Base-by-base conservation (phyloP, 2,329 filamentous ascomycete species). In the Pestalotiopsis sp. region DNA sequence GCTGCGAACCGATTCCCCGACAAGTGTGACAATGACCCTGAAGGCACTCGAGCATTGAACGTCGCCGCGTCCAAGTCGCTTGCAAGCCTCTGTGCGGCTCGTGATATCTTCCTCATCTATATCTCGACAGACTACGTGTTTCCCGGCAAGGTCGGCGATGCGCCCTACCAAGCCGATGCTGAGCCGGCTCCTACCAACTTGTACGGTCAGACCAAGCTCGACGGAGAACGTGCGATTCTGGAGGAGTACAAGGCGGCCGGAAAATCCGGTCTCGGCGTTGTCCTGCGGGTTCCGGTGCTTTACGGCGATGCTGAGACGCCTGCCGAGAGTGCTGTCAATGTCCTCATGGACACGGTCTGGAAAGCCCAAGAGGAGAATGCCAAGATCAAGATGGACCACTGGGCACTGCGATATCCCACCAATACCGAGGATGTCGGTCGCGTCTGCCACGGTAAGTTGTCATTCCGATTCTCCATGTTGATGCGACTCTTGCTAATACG, bases 1-100 rank as follows among this genome's bases (percentile, higher is more conserved):
- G 95, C 94, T 56, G 94, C 94, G 60, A 95, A 97, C 80, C 90
- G 93, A 70, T 97, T 92, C 75, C 94, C 95, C 2, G 94, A 97
- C 80, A 92, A 92, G 77, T 95, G 94, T 76, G 92, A 94, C 74
- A 87, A 88, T 72, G 89, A 97, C 78, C 94, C 94, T 2, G 88
- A 91, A 69, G 92, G 89, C 66, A 93, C 94, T 3, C 88, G 87
- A 70, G 86, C 86, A 20, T 84, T 97, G 74, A 97, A 97, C 76
- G 89, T 95, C 13, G 85, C 88, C 3, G 92, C 93, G 2, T 92
- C 93, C 61, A 82, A 84, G 62, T 81, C 82, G 9, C 87, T 97
- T 13, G 93, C 93, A 11, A 79, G 84, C 56, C 84, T 90, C n/a
- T 91, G 92, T 66, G 87, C 89, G 1, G 77, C 84, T 36, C 87